These are phyloP conservation scores for Podospora australis DNA, from an alignment of 495 filamentous ascomycete species.

Conservation along the genomic window DNA sequence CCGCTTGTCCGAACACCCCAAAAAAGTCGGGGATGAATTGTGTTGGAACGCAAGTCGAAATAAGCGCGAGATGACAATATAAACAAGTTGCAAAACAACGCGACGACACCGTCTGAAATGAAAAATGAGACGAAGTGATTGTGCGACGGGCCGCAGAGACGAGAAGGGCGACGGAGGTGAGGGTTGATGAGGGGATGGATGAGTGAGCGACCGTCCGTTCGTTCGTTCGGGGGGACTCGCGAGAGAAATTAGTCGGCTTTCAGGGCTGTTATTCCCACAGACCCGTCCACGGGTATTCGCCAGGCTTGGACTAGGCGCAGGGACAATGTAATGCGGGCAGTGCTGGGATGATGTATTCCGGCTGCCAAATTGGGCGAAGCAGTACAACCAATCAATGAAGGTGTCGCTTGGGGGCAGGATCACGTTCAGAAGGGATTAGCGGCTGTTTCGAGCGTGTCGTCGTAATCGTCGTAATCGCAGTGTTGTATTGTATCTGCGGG, in stretches of 20 bases:
- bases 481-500: too few species aligned
- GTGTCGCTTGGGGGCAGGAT: neutral
- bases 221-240: neutral
- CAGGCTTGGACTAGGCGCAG: constrained; percentile 7
- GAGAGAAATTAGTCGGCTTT: neutral
- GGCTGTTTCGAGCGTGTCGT: neutral
- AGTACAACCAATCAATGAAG: neutral
- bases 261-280: constrained; percentile 4
- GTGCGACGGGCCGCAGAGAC: neutral
- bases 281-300: neutral
- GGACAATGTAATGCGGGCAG: neutral
- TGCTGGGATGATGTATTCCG: neutral
- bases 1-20: neutral
- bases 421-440: neutral
- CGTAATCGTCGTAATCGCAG: too few species aligned
- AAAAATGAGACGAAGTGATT: too few species aligned
- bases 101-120: too few species aligned
- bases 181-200: neutral
- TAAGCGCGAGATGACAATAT: neutral
- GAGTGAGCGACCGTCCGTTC: neutral
- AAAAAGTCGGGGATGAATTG: neutral
- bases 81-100: neutral
- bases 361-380: constrained; percentile 5
- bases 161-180: neutral
- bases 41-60: neutral